Percentiles rank a stretch among this genome's conserved stretches.
Evolutionary conservation across 2,329 filamentous ascomycete genomes (phyloP).

Genomic region (Trichoderma lentiforme): DNA sequence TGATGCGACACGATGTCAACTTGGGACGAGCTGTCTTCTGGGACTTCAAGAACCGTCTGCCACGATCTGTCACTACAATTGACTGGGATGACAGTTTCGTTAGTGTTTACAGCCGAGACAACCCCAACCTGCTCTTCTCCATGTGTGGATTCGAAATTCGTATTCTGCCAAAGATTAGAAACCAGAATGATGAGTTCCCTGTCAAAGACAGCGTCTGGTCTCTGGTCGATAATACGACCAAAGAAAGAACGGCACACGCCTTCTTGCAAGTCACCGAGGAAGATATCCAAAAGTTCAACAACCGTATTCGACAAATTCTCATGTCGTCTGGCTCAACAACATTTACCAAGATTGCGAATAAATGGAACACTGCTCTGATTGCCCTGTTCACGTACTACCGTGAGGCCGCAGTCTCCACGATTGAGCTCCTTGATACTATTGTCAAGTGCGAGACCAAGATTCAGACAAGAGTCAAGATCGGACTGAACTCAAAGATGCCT

Average conservation of each 20-base stretch:
- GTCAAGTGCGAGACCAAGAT: slow-evolving; percentile 99
- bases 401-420: slow-evolving; percentile 93
- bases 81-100: slow-evolving; percentile 99
- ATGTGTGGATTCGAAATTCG: slow-evolving; percentile 98
- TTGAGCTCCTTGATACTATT: slow-evolving; percentile 91
- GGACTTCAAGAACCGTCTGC: slow-evolving; percentile 96
- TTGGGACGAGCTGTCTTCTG: slow-evolving; percentile 96
- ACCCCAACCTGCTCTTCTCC: slow-evolving; percentile 93
- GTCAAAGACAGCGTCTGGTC: slow-evolving; percentile 99
- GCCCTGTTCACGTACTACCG: slow-evolving; percentile 98
- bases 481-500: slow-evolving; percentile 98
- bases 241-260: slow-evolving; percentile 94
- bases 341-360: slow-evolving; percentile 99
- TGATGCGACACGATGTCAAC: slow-evolving; percentile 99
- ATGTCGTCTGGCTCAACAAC: slow-evolving; percentile 99
- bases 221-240: slow-evolving; percentile 90
- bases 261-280: slow-evolving; percentile 98
- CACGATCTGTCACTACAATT: slow-evolving; percentile 91
- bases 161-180: slow-evolving; percentile 91
- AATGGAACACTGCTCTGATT: slow-evolving; percentile 98
- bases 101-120: slow-evolving; percentile 96
- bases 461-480: slow-evolving; percentile 97
- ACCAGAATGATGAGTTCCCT: slow-evolving; percentile 92
- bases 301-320: slow-evolving; percentile 94
- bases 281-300: slow-evolving; percentile 98